These are phyloP conservation scores for Saccharomyces hybrid DNA, from an alignment of 1,139 yeast genomes.

Conservation along the genomic window DNA sequence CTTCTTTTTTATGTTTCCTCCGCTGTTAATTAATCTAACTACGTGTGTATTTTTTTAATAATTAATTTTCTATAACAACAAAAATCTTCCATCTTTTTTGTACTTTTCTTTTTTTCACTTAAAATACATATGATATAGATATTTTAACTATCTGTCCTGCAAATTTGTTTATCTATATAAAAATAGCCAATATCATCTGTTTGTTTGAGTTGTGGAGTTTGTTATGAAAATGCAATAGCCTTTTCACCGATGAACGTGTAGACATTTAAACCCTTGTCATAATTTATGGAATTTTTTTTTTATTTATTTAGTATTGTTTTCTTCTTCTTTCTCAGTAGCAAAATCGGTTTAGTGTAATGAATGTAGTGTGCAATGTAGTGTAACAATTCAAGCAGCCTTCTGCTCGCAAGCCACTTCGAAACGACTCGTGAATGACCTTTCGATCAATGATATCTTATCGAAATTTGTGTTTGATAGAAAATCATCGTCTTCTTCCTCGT, in stretches of 20 bases:
- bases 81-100: neutral
- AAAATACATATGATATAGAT: neutral
- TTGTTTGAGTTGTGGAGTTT: neutral
- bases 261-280: neutral
- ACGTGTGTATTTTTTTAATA: neutral
- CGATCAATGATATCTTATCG: neutral
- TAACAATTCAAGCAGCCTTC: neutral
- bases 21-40: neutral
- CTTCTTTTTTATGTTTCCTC: conserved; percentile 6
- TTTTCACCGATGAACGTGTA: neutral
- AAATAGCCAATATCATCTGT: neutral
- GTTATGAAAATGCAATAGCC: neutral
- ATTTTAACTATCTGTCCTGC: neutral
- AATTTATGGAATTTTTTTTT: neutral
- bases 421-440: neutral
- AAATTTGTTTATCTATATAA: neutral
- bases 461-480: conserved; percentile 9
- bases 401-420: neutral
- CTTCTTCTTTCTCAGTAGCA: neutral
- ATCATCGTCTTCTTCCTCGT: conserved; percentile 9
- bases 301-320: neutral
- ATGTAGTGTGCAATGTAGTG: too few relatives aligned
- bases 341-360: neutral
- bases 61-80: neutral
- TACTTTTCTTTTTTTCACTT: neutral